These are phyloP conservation scores for Talaromyces wortmannii DNA, from an alignment of 495 filamentous ascomycete genomes.

Conservation along the genomic window DNA sequence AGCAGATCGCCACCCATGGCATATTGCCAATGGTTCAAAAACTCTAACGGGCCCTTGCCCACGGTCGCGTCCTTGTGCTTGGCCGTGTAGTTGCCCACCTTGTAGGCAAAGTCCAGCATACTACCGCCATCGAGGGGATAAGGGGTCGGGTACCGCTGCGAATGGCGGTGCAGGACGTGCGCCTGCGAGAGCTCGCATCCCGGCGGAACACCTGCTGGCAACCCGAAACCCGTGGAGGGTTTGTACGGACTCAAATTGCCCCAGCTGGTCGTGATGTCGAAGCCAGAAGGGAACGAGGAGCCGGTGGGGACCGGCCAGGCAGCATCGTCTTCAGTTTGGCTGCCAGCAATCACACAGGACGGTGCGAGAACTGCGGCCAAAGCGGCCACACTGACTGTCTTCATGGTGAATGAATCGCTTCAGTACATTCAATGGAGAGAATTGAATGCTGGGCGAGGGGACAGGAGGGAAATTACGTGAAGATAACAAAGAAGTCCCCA, in stretches of 20 bases:
- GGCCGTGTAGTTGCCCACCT: conserved; percentile 36
- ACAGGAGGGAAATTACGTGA: conserved; percentile 24
- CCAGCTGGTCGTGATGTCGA: conserved; percentile 32
- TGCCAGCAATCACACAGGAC: conserved; percentile 7
- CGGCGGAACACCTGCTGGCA: conserved; percentile 38
- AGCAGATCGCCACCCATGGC: conserved; percentile 33
- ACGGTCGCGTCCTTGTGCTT: conserved; percentile 18
- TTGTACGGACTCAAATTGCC: conserved; percentile 40
- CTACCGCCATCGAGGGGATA: conserved; percentile 32
- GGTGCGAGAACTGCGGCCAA: not conserved
- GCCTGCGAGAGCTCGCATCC: conserved; percentile 48
- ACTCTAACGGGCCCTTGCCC: conserved; percentile 38
- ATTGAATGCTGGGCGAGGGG: conserved; percentile 30
- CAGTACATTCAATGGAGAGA: conserved; percentile 46
- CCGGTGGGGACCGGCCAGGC: conserved; percentile 14
- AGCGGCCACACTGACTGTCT: not conserved
- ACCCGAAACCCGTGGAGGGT: conserved; percentile 31
- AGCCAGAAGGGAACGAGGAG: conserved; percentile 19
- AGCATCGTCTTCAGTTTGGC: conserved; percentile 7
- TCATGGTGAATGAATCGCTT: not conserved
- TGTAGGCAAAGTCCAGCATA: conserved; percentile 36
- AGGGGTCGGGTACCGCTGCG: conserved; percentile 40
- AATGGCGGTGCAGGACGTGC: conserved; percentile 45
- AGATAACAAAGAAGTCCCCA: conserved; percentile 39
- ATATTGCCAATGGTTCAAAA: conserved; percentile 45